These are phyloP conservation scores for Botrytis pseudocinerea DNA, from an alignment of 2,329 filamentous ascomycete genomes.

Conservation along the genomic window DNA sequence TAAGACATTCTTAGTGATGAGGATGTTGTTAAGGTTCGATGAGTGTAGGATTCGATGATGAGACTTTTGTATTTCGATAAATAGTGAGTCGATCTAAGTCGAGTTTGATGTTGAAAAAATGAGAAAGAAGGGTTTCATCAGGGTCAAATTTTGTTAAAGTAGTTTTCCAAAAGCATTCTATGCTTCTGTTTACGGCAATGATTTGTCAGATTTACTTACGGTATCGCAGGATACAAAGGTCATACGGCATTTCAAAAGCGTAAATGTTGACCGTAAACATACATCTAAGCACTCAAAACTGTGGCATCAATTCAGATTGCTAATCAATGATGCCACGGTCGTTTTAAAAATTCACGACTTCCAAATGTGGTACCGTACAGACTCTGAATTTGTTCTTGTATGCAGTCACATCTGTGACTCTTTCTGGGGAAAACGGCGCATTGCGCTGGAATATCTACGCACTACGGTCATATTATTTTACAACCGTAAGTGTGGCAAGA, in stretches of 20 bases:
- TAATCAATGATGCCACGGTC: neutral
- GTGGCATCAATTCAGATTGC: neutral
- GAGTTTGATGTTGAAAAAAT: neutral
- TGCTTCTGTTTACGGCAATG: neutral
- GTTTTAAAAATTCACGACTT: neutral
- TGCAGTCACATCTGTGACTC: accelerated
- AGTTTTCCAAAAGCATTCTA: neutral
- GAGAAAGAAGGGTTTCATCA: neutral
- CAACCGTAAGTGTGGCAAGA: neutral
- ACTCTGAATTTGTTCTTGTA: neutral
- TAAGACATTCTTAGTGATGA: neutral
- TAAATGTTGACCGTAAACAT: neutral
- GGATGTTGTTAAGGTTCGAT: no score
- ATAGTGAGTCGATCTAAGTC: neutral
- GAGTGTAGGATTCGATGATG: neutral
- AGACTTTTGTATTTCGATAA: neutral
- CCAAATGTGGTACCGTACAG: neutral
- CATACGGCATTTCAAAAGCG: neutral
- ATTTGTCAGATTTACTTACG: neutral
- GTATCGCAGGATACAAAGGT: no score
- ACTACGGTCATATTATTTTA: neutral
- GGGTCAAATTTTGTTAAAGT: neutral
- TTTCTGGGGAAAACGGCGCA: no score
- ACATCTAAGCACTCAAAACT: neutral
- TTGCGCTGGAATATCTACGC: neutral